phyloP scores from a whole-genome alignment of 345 rosid species.

The Arabidopsis arenosa region DNA sequence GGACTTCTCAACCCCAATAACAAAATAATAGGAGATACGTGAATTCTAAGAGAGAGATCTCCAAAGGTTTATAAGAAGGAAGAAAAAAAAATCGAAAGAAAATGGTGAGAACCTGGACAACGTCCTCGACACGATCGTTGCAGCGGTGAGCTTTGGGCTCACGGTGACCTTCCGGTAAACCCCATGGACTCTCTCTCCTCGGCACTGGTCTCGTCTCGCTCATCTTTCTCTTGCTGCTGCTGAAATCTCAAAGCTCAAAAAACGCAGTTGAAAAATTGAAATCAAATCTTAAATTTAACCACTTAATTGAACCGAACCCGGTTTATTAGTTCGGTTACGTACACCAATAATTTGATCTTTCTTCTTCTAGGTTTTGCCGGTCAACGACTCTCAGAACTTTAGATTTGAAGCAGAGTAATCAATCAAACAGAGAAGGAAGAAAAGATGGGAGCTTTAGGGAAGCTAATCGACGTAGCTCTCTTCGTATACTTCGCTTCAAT shows the following conservation, averaged over 20 bases:
- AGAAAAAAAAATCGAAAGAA: neutral
- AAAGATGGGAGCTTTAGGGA: slow-evolving; percentile 63
- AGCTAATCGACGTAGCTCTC: slow-evolving; percentile 62
- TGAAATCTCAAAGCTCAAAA: neutral
- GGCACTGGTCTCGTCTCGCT: slow-evolving; percentile 93
- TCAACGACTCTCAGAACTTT: slow-evolving; percentile 36
- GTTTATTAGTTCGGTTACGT: slow-evolving; percentile 3
- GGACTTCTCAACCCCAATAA: neutral
- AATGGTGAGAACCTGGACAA: slow-evolving; percentile 60
- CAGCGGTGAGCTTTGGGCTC: slow-evolving; percentile 92
- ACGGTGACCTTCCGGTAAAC: slow-evolving; percentile 70
- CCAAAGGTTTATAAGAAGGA: slow-evolving; percentile 3
- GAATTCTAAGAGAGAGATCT: slow-evolving; percentile 8
- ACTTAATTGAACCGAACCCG: slow-evolving; percentile 36
- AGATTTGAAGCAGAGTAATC: slow-evolving; percentile 22
- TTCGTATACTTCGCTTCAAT: slow-evolving; percentile 60
- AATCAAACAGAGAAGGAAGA: neutral
- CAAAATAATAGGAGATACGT: neutral
- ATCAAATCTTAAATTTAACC: neutral
- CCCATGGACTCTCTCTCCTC: slow-evolving; percentile 96
- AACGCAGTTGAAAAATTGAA: neutral
- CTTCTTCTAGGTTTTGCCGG: slow-evolving; percentile 5
- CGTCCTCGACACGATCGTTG: slow-evolving; percentile 95
- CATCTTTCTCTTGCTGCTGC: slow-evolving; percentile 44
- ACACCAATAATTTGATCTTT: slow-evolving; percentile 22